Percentiles rank a stretch among this genome's conserved stretches.
These are phyloP conservation scores for Anethum foeniculum DNA, from an alignment of 140 eudicot species.

Conservation along the genomic window DNA sequence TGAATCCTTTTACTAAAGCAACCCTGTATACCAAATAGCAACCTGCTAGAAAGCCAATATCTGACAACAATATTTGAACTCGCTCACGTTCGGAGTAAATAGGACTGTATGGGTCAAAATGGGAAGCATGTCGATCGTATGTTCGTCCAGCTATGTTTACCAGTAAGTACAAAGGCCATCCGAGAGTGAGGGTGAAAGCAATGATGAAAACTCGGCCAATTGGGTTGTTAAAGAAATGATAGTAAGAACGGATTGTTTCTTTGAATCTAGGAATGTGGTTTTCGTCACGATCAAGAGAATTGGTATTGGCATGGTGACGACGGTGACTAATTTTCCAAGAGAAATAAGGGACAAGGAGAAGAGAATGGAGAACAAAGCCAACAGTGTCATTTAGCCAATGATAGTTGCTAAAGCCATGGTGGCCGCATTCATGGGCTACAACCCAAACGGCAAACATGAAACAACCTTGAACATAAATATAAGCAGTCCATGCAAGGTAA, in stretches of 20 bases:
- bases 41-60: not conserved
- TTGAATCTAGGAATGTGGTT: not conserved
- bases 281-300: not conserved
- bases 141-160: not conserved
- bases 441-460: not conserved
- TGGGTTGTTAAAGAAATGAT: conserved; percentile 2
- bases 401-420: conserved; percentile 1
- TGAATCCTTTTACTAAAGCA: not conserved
- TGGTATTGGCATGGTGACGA: not conserved
- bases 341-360: not conserved
- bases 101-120: conserved; percentile 1
- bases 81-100: not conserved
- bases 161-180: conserved; percentile 1
- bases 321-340: not conserved
- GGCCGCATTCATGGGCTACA: not conserved
- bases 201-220: not conserved
- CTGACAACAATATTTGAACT: not conserved
- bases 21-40: not conserved
- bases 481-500: not conserved
- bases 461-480: not conserved
- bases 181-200: not conserved
- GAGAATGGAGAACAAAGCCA: not conserved
- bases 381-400: not conserved
- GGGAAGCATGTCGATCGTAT: not conserved
- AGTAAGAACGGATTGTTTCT: not conserved